A percentile compares a stretch with the other conserved stretches of the same genome.
Evolutionary conservation across 495 filamentous ascomycete genomes (phyloP).

Genomic region (Ramalina intermedia): DNA sequence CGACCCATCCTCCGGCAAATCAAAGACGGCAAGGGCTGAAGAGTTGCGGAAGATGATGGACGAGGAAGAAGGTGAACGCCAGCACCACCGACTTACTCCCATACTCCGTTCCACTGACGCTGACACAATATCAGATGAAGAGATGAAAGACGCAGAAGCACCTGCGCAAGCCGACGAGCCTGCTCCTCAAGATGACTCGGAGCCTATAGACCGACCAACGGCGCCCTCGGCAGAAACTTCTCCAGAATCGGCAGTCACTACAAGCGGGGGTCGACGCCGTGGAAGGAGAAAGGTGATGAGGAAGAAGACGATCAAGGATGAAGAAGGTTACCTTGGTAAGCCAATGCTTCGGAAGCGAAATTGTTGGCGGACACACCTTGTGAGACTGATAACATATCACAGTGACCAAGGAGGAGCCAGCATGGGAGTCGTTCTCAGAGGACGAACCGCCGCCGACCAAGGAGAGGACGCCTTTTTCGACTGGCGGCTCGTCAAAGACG

Average conservation of each 20-base stretch:
- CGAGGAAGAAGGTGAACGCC: conserved; percentile 44
- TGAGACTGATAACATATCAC: neutral
- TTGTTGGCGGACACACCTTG: conserved; percentile 4
- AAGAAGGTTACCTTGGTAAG: conserved; percentile 84
- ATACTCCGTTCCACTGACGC: neutral
- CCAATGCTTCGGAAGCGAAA: conserved; percentile 1
- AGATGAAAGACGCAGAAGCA: conserved; percentile 29
- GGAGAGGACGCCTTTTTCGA: conserved; percentile 32
- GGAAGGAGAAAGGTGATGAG: conserved; percentile 74
- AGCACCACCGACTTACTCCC: conserved; percentile 1
- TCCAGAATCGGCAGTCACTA: conserved; percentile 25
- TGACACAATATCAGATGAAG: conserved; percentile 22
- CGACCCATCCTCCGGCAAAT: conserved; percentile 30
- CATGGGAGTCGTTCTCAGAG: conserved; percentile 92
- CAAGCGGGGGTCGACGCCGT: conserved; percentile 53
- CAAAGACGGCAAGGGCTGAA: conserved; percentile 56
- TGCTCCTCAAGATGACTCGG: conserved; percentile 18
- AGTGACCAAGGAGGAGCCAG: conserved; percentile 81
- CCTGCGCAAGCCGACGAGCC: conserved; percentile 20
- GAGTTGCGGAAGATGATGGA: conserved; percentile 79
- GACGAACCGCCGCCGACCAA: conserved; percentile 63
- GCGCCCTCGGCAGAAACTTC: conserved; percentile 32
- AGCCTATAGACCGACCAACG: conserved; percentile 26
- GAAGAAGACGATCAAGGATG: conserved; percentile 81
- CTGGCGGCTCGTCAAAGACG: conserved; percentile 14